These are phyloP conservation scores for Hevea brasiliensis DNA, from an alignment of 345 rosid genomes.

Conservation along the genomic window DNA sequence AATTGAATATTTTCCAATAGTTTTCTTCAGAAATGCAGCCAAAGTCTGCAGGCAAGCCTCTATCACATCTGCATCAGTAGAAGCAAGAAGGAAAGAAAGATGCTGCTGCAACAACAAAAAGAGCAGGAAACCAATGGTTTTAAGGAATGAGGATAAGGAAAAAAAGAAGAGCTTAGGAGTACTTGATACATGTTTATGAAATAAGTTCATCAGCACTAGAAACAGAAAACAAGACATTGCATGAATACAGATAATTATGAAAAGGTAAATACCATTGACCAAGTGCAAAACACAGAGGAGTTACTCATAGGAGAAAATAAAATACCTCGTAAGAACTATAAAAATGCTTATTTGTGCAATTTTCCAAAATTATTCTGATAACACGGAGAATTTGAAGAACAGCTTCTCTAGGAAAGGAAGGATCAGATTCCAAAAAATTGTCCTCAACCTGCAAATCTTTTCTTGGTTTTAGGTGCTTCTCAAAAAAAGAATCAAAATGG, in stretches of 20 bases:
- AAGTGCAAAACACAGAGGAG: not conserved
- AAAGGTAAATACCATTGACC: not conserved
- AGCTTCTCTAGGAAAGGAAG: conserved; percentile 83
- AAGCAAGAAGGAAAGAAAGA: conserved; percentile 85
- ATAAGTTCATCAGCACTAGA: not conserved
- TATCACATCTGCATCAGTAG: conserved; percentile 92
- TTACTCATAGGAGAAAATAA: conserved; percentile 7
- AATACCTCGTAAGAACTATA: conserved; percentile 91
- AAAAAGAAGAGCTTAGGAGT: not conserved
- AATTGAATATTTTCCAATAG: conserved; percentile 74
- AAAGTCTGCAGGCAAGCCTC: conserved; percentile 89
- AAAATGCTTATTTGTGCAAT: conserved; percentile 91
- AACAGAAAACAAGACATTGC: not conserved
- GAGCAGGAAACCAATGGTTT: conserved; percentile 16
- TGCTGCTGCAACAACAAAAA: conserved; percentile 70
- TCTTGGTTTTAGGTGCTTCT: conserved; percentile 79
- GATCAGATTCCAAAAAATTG: conserved; percentile 61
- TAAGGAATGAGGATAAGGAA: conserved; percentile 19
- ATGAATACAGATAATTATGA: not conserved
- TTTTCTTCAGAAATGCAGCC: conserved; percentile 85
- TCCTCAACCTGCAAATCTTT: conserved; percentile 85
- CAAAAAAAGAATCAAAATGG: conserved; percentile 88
- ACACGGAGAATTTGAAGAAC: conserved; percentile 91
- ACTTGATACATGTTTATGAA: not conserved
- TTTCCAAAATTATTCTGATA: conserved; percentile 84